Percentiles rank a stretch among this genome's conserved stretches.
phyloP scores from a whole-genome alignment of 176 grass and related monocot species.

The Echinochloa phyllopogon region DNA sequence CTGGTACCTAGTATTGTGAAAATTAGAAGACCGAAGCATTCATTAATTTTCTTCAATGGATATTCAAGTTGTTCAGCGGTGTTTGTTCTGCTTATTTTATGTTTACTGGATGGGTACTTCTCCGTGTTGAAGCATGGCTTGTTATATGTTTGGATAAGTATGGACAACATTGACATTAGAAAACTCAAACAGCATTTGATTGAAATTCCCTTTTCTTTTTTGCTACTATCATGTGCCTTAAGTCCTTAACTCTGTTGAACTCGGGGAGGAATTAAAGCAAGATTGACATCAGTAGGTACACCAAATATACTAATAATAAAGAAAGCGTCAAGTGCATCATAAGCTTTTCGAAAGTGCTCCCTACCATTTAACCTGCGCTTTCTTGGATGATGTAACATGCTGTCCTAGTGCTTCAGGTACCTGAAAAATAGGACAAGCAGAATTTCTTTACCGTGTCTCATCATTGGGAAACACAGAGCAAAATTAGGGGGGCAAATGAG shows the following conservation, averaged over 20 bases:
- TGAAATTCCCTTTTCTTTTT: background rate
- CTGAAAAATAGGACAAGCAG: constrained; percentile 9
- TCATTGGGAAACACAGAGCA: background rate
- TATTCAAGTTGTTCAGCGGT: constrained; percentile 15
- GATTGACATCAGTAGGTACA: constrained; percentile 18
- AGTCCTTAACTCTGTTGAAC: constrained; percentile 16
- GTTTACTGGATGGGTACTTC: background rate
- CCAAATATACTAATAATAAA: background rate
- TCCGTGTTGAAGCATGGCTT: background rate
- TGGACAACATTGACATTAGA: background rate
- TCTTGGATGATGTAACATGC: constrained; percentile 29
- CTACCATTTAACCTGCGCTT: constrained; percentile 43
- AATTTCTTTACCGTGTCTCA: constrained; percentile 2
- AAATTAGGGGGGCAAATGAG: background rate
- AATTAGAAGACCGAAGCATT: constrained; percentile 19
- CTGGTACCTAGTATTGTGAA: constrained; percentile 43
- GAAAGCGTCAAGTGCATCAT: background rate
- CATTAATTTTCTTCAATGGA: background rate
- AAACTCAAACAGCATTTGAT: constrained; percentile 21
- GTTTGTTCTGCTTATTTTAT: background rate
- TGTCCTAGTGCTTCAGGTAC: constrained; percentile 41
- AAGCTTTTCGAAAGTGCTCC: constrained; percentile 13
- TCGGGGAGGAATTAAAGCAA: constrained; percentile 3
- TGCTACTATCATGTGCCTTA: constrained; percentile 4
- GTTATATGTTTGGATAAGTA: background rate